Evolutionary conservation across 1,139 yeast genomes (phyloP).

Genomic region (Pichia sp.): DNA sequence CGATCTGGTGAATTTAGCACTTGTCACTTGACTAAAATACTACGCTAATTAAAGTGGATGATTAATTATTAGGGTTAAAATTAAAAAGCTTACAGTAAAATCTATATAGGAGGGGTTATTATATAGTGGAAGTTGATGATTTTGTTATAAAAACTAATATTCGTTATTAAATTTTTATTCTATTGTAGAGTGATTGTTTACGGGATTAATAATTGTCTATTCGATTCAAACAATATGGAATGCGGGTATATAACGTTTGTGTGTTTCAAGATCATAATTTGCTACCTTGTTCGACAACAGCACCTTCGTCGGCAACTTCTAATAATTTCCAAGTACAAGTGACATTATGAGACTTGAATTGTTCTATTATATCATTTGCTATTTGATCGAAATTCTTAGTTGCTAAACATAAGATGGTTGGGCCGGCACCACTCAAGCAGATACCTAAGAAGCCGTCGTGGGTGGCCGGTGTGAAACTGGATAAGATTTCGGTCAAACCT

Average conservation of each 20-base stretch:
- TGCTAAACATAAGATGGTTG: conserved; percentile 92
- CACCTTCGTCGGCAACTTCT: conserved; percentile 88
- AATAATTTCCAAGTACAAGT: conserved; percentile 79
- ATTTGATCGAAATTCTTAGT: conserved; percentile 84
- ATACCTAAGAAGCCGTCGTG: conserved; percentile 90
- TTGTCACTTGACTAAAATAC: no score
- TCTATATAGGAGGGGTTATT: no score
- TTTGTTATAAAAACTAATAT: conserved; percentile 17
- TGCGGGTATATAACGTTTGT: not conserved
- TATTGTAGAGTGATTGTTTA: no score
- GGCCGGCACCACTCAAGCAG: conserved; percentile 97
- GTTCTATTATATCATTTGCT: conserved; percentile 68
- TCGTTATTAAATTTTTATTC: conserved; percentile 16
- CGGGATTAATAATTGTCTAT: conserved; percentile 7
- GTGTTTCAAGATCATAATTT: conserved; percentile 18
- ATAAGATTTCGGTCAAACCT: conserved; percentile 78
- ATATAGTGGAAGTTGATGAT: no score
- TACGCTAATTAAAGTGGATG: no score
- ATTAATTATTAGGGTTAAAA: no score
- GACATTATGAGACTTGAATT: conserved; percentile 67
- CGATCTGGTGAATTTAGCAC: no score
- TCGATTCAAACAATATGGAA: conserved; percentile 2
- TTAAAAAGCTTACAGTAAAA: no score
- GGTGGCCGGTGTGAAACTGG: conserved; percentile 76
- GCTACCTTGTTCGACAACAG: conserved; percentile 40